Percentiles rank a stretch among this genome's conserved stretches.
phyloP scores from a whole-genome alignment of 768 basidiomycete species.

The Lactarius akahatsu region DNA sequence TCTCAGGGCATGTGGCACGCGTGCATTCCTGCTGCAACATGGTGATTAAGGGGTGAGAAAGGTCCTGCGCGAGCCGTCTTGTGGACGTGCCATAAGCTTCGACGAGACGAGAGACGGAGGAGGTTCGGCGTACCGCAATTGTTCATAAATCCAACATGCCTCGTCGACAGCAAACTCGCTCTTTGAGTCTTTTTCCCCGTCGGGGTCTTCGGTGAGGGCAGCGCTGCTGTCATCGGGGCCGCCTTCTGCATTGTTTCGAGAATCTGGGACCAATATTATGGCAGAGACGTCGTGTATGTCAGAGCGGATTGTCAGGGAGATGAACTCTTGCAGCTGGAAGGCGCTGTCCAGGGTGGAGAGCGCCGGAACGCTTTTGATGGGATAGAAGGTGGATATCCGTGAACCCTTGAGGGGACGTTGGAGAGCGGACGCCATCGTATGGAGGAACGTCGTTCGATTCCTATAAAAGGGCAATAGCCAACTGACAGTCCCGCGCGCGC shows the following conservation, averaged over 20 bases:
- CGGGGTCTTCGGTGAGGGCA: constrained; percentile 36
- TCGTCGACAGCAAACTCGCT: constrained; percentile 67
- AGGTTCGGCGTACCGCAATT: constrained; percentile 45
- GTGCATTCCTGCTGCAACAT: constrained; percentile 87
- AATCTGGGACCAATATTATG: constrained; percentile 71
- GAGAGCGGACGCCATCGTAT: constrained; percentile 35
- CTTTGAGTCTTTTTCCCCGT: constrained; percentile 38
- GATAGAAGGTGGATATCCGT: constrained; percentile 77
- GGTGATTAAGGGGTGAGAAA: constrained; percentile 82
- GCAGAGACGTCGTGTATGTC: constrained; percentile 87
- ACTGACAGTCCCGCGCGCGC: neutral
- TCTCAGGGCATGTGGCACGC: constrained; percentile 84
- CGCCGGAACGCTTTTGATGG: constrained; percentile 66
- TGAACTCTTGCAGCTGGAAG: constrained; percentile 94
- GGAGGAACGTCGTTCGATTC: neutral
- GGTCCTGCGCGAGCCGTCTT: constrained; percentile 85
- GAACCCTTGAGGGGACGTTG: constrained; percentile 76
- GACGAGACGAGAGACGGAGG: neutral
- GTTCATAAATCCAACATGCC: constrained; percentile 82
- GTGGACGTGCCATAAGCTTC: neutral
- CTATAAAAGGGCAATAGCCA: neutral
- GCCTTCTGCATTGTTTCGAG: constrained; percentile 30
- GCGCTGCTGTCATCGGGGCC: constrained; percentile 21
- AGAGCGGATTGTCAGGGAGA: constrained; percentile 78
- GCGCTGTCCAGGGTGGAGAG: constrained; percentile 81